Evolutionary conservation across 257 asterid species (phyloP).

Genomic region (Fraxinus excelsior): DNA sequence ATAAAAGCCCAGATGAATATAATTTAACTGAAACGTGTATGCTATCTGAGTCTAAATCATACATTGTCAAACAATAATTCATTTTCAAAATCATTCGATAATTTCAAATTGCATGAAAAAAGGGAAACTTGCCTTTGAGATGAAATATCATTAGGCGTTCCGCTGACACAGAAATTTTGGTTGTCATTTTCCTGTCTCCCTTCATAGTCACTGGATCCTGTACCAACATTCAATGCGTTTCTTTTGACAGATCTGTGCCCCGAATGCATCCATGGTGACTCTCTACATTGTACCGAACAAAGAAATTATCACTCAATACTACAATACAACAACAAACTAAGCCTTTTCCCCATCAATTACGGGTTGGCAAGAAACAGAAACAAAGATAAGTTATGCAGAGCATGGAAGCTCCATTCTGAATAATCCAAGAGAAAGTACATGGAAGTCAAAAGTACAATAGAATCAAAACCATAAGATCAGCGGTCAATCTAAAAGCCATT

Average conservation of each 20-base stretch:
- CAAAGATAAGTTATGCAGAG: not conserved
- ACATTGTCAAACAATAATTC: conserved; percentile 4
- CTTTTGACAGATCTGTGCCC: conserved; percentile 21
- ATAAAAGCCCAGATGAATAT: not conserved
- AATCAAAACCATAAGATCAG: not conserved
- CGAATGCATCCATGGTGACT: conserved; percentile 18
- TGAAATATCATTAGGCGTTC: conserved; percentile 14
- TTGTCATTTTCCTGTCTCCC: conserved; percentile 35
- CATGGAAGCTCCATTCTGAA: not conserved
- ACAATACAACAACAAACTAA: not conserved
- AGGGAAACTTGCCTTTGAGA: too few species aligned
- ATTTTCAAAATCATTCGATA: not conserved
- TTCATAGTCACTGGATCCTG: conserved; percentile 44
- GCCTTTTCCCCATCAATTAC: not conserved
- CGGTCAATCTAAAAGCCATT: not conserved
- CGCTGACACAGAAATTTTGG: conserved; percentile 18
- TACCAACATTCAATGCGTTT: conserved; percentile 42
- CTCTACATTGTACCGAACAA: conserved; percentile 29
- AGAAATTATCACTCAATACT: not conserved
- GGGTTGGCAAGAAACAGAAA: not conserved
- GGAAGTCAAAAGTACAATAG: not conserved
- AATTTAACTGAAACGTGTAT: not conserved
- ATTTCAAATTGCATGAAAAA: not conserved
- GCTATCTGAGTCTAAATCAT: not conserved
- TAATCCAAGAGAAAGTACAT: not conserved